Conservation (phyloP, 768 basidiomycete species). For the Pleurotus tuber-regium region DNA sequence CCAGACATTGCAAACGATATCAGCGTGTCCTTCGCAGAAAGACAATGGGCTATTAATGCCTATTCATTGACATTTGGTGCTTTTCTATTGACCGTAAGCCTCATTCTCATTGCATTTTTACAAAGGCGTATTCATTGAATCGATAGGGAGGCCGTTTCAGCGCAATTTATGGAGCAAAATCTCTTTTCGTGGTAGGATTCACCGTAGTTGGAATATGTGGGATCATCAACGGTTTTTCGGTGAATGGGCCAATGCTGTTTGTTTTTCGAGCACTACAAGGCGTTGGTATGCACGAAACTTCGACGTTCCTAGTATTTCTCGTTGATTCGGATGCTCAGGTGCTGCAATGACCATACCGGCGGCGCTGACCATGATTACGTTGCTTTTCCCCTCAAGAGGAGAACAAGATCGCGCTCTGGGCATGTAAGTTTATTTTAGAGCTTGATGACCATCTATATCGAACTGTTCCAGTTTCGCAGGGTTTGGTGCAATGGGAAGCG, state of each 20-base stretch:
- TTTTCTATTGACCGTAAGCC: constrained; percentile 25
- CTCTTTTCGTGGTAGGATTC: constrained; percentile 39
- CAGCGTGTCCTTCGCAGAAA: constrained; percentile 14
- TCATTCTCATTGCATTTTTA: too few species aligned
- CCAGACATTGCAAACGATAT: constrained; percentile 23
- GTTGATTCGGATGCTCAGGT: constrained; percentile 3
- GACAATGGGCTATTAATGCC: constrained; percentile 35
- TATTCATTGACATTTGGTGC: constrained; percentile 37
- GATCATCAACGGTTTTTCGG: constrained; percentile 38
- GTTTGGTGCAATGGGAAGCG: constrained; percentile 39
- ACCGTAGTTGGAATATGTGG: constrained; percentile 37
- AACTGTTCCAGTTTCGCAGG: constrained; percentile 38
- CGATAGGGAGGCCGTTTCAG: constrained; percentile 27
- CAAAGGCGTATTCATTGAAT: background rate
- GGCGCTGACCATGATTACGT: constrained; percentile 42
- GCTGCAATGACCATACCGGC: constrained; percentile 42
- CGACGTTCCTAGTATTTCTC: background rate
- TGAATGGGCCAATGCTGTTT: constrained; percentile 42
- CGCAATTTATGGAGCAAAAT: constrained; percentile 33
- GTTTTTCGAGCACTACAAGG: constrained; percentile 48
- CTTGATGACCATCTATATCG: too few species aligned
- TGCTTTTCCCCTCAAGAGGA: constrained; percentile 41
- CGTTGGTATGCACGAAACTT: constrained; percentile 25
- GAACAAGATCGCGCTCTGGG: constrained; percentile 45
- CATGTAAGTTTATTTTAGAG: constrained; percentile 8